A percentile compares a stretch with the other conserved stretches of the same genome.
These are phyloP conservation scores for Chlamydomonas urium DNA, from an alignment of 139 green algal genomes.

Conservation along the genomic window DNA sequence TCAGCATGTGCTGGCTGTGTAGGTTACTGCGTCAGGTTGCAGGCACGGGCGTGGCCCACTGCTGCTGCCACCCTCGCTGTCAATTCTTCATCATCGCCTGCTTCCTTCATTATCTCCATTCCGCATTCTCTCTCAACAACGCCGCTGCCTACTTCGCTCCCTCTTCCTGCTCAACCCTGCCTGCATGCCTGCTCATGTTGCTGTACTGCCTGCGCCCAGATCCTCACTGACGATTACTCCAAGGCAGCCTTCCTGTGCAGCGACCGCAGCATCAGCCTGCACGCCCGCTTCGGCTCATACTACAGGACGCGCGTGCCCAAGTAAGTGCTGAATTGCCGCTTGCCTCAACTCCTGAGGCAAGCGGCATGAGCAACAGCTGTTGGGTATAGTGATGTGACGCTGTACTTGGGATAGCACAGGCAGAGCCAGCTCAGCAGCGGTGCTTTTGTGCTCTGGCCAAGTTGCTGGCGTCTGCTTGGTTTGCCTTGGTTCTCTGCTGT, in stretches of 20 bases:
- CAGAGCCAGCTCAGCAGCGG: neutral
- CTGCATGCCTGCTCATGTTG: neutral
- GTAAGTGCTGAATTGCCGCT: no score
- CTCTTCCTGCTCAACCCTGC: neutral
- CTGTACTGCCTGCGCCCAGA: constrained; percentile 39
- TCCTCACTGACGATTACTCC: constrained; percentile 90
- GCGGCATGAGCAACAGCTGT: no score
- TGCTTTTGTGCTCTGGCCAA: no score
- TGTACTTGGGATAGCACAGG: neutral
- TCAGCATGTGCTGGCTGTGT: no score
- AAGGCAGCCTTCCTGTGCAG: constrained; percentile 92
- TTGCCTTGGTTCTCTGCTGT: no score
- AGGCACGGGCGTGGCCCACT: no score
- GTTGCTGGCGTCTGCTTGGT: no score
- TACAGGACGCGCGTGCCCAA: constrained; percentile 71
- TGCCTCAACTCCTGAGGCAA: neutral
- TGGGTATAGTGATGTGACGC: no score
- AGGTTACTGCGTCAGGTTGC: no score
- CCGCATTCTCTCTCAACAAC: neutral
- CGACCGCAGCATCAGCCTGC: constrained; percentile 83
- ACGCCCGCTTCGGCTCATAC: constrained; percentile 90
- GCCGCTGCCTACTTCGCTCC: neutral
- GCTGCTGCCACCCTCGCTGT: no score
- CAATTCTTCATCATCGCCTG: no score
- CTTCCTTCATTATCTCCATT: neutral